Evolutionary conservation across 2,329 filamentous ascomycete genomes (phyloP).

Genomic region (Diaporthe sp.): DNA sequence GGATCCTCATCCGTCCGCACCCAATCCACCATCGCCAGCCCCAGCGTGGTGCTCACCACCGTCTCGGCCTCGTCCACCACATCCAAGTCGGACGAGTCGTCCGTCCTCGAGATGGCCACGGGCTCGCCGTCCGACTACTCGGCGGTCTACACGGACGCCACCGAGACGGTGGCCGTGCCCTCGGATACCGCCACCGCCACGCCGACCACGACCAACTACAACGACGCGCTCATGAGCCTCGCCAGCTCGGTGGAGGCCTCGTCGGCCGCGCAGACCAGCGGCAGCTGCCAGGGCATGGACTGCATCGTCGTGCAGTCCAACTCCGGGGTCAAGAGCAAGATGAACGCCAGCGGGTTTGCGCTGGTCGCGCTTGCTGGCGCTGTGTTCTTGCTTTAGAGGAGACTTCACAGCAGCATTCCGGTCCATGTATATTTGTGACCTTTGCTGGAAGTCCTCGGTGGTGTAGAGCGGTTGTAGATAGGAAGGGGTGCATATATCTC

Average conservation of each 20-base stretch:
- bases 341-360: conserved; percentile 34
- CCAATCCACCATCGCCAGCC: conserved; percentile 33
- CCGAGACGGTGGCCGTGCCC: conserved; percentile 7
- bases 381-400: conserved; percentile 31
- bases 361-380: conserved; percentile 38
- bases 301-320: conserved; percentile 41
- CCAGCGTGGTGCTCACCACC: conserved; percentile 26
- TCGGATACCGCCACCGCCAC: conserved; percentile 16
- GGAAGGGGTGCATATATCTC: background rate
- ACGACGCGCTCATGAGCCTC: conserved; percentile 28
- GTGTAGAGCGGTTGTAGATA: background rate
- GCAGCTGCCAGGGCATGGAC: conserved; percentile 32
- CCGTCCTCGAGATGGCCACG: conserved; percentile 37
- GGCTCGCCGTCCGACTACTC: conserved; percentile 11
- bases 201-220: conserved; percentile 14
- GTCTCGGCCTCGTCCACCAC: conserved; percentile 8
- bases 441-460: background rate
- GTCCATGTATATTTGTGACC: background rate
- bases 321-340: conserved; percentile 23
- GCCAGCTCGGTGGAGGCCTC: conserved; percentile 26
- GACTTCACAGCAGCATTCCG: background rate
- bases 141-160: conserved; percentile 19
- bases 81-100: background rate
- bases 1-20: conserved; percentile 12
- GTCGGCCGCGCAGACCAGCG: background rate